phyloP scores from a whole-genome alignment of 2,329 filamentous ascomycete species.

The Dothiorella sarmentorum region DNA sequence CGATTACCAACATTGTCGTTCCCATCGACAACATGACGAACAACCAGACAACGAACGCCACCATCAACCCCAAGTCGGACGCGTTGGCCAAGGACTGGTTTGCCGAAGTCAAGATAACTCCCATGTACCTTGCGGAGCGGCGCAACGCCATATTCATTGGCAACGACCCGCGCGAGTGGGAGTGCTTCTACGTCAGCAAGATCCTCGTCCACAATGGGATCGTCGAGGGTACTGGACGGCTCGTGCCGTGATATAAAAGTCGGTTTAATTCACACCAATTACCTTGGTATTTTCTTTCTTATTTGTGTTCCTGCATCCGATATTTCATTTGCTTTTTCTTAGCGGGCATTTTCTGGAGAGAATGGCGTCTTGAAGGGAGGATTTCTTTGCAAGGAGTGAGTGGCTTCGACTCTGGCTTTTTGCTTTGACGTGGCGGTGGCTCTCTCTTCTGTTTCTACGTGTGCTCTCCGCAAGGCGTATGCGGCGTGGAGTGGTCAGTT shows the following conservation, averaged over 20 bases:
- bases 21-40: constrained; percentile 19
- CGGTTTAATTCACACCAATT: background rate
- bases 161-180: constrained; percentile 34
- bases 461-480: constrained; percentile 1
- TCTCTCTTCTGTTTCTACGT: background rate
- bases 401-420: background rate
- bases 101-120: constrained; percentile 31
- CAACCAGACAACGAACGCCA: constrained; percentile 15
- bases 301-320: background rate
- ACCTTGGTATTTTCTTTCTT: background rate
- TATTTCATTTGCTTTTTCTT: constrained; percentile 1
- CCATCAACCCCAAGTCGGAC: constrained; percentile 31
- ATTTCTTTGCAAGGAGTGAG: constrained; percentile 8
- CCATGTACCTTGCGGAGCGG: constrained; percentile 28
- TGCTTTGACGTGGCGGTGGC: constrained; percentile 1
- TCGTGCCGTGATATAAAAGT: background rate
- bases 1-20: constrained; percentile 34
- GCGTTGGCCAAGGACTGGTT: constrained; percentile 36
- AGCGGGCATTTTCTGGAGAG: constrained; percentile 15
- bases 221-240: constrained; percentile 12
- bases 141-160: constrained; percentile 31
- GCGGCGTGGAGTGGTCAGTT: background rate
- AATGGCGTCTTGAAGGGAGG: constrained; percentile 7
- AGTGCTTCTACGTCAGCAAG: constrained; percentile 21
- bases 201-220: constrained; percentile 16